Conservation (phyloP, 2,329 filamentous ascomycete species). For the Rhynchosporium secalis region DNA sequence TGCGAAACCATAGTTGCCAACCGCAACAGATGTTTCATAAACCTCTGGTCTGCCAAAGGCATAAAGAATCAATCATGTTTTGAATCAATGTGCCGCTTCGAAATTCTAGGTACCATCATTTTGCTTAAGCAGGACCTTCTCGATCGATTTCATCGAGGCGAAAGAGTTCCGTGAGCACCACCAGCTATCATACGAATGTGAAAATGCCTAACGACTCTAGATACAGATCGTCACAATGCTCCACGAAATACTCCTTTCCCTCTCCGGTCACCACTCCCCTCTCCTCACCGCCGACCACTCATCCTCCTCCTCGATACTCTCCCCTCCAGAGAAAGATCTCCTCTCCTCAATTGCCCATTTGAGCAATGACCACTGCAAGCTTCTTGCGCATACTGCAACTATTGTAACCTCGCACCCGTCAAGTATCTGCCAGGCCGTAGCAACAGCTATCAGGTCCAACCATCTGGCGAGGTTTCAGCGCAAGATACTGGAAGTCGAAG, state of each 20-base stretch:
- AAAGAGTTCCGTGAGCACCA: slow-evolving; percentile 18
- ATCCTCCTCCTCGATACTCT: slow-evolving; percentile 53
- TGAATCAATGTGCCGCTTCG: slow-evolving; percentile 40
- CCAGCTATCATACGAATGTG: background rate
- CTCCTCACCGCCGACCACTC: slow-evolving; percentile 65
- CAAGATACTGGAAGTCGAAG: slow-evolving; percentile 83
- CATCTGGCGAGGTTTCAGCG: slow-evolving; percentile 81
- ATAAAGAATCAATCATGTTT: slow-evolving; percentile 16
- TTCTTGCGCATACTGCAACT: slow-evolving; percentile 65
- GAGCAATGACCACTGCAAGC: slow-evolving; percentile 72
- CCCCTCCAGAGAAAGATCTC: slow-evolving; percentile 80
- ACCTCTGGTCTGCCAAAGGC: slow-evolving; percentile 1
- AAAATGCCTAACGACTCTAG: slow-evolving; percentile 14
- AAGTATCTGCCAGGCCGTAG: slow-evolving; percentile 83
- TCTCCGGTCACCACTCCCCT: slow-evolving; percentile 90
- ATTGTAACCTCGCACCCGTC: slow-evolving; percentile 74
- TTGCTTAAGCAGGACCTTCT: slow-evolving; percentile 33
- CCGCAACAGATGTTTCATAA: background rate
- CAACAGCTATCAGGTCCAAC: slow-evolving; percentile 70
- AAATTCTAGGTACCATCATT: slow-evolving; percentile 37
- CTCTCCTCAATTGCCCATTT: slow-evolving; percentile 75
- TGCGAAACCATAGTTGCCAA: background rate
- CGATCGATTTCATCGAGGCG: slow-evolving; percentile 26
- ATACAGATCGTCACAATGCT: slow-evolving; percentile 62
- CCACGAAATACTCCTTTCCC: slow-evolving; percentile 95